phyloP scores from a whole-genome alignment of 2,329 filamentous ascomycete genomes.

The Xylaria polymorpha region DNA sequence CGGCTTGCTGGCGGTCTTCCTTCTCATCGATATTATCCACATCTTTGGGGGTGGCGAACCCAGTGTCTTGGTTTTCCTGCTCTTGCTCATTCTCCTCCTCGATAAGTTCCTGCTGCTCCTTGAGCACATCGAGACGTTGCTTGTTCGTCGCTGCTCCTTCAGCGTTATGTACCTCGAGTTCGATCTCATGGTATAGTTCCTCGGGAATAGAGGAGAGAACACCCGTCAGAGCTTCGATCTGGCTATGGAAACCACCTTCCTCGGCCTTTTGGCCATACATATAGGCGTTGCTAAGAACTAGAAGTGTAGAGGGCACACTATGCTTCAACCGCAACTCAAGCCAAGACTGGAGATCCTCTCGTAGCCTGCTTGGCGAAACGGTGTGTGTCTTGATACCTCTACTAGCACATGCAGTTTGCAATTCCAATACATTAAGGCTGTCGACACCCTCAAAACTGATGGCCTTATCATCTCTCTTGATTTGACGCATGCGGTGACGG shows the following conservation, averaged over 20 bases:
- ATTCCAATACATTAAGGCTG: slow-evolving; percentile 89
- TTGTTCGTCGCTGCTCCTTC: slow-evolving; percentile 99
- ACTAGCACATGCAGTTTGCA: slow-evolving; percentile 91
- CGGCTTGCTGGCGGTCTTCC: slow-evolving; percentile 73
- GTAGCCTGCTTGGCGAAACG: slow-evolving; percentile 86
- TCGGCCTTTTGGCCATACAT: slow-evolving; percentile 84
- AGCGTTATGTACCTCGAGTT: slow-evolving; percentile 95
- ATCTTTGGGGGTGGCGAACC: slow-evolving; percentile 82
- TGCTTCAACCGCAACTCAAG: slow-evolving; percentile 92
- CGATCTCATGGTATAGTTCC: slow-evolving; percentile 99
- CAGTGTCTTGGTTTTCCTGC: slow-evolving; percentile 79
- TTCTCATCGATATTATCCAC: slow-evolving; percentile 95
- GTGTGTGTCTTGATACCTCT: slow-evolving; percentile 94
- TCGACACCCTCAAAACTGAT: slow-evolving; percentile 96
- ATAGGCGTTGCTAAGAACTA: slow-evolving; percentile 97
- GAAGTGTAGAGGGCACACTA: slow-evolving; percentile 93
- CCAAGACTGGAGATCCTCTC: slow-evolving; percentile 93
- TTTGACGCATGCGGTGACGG: slow-evolving; percentile 97
- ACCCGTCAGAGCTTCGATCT: slow-evolving; percentile 92
- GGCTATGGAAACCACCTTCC: slow-evolving; percentile 86
- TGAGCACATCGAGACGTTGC: slow-evolving; percentile 96
- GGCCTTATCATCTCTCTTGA: slow-evolving; percentile 96
- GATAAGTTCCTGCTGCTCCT: slow-evolving; percentile 98
- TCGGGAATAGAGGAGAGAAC: slow-evolving; percentile 96
- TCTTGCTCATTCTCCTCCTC: slow-evolving; percentile 96